Evolutionary conservation across 1,139 yeast species (phyloP).

Genomic region (Hansenula lynferdii): DNA sequence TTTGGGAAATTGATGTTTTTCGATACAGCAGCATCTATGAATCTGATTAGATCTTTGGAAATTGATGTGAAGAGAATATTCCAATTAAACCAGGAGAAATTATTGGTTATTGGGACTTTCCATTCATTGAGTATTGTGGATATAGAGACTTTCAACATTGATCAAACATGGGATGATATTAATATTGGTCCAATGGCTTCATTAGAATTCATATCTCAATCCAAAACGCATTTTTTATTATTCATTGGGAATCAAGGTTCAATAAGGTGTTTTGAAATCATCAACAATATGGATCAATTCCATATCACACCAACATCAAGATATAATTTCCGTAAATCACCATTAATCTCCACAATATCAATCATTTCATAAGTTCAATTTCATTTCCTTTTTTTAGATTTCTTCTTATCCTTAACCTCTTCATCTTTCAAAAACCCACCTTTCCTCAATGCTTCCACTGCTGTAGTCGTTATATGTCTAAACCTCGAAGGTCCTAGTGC

Average conservation of each 20-base stretch:
- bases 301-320: background rate
- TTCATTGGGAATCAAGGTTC: background rate
- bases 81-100: background rate
- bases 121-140: background rate
- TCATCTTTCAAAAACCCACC: slow-evolving; percentile 9
- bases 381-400: slow-evolving; percentile 6
- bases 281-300: background rate
- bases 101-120: background rate
- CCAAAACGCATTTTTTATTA: background rate
- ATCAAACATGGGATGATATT: background rate
- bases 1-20: slow-evolving; percentile 2
- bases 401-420: background rate
- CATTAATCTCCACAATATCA: background rate
- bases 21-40: background rate
- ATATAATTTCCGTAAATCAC: background rate
- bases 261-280: background rate
- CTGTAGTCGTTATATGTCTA: slow-evolving; percentile 52
- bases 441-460: slow-evolving; percentile 35
- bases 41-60: background rate
- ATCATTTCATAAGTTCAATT: background rate
- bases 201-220: background rate
- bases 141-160: background rate
- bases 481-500: slow-evolving; percentile 64
- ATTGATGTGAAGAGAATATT: background rate
- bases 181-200: background rate